A percentile compares a stretch with the other conserved stretches of the same genome.
These are phyloP conservation scores for Sphagnum fallax DNA, from an alignment of 228 moss, liverwort and hornwort species.

Conservation along the genomic window DNA sequence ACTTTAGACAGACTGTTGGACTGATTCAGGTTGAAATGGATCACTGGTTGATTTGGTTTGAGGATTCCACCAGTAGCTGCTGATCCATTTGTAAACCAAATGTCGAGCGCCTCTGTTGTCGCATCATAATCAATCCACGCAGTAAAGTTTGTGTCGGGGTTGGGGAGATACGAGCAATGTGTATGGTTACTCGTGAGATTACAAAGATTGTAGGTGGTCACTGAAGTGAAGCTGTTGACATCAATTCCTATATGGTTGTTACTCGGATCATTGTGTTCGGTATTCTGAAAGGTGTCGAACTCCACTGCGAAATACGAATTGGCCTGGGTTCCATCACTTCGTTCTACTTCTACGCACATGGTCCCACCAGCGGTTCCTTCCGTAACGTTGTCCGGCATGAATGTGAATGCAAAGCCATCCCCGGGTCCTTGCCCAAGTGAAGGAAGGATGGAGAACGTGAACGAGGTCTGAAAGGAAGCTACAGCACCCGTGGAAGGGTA, in stretches of 20 bases:
- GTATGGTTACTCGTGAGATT: slow-evolving; percentile 12
- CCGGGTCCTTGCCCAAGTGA: slow-evolving; percentile 6
- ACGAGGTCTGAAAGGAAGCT: slow-evolving; percentile 47
- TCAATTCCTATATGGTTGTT: slow-evolving; percentile 38
- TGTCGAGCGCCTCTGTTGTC: slow-evolving; percentile 17
- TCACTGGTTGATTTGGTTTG: too few species aligned
- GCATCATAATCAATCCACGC: slow-evolving; percentile 58
- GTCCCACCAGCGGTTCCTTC: slow-evolving; percentile 13
- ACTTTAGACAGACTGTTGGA: slow-evolving; percentile 19
- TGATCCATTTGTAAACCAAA: slow-evolving; percentile 25
- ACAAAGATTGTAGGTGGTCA: slow-evolving; percentile 6
- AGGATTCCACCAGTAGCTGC: too few species aligned
- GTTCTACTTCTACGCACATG: slow-evolving; percentile 3
- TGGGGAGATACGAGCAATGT: too few species aligned
- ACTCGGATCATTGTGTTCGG: background rate
- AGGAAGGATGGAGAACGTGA: slow-evolving; percentile 24
- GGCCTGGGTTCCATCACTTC: background rate
- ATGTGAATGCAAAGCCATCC: slow-evolving; percentile 51
- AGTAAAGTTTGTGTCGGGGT: background rate
- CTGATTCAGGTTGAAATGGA: background rate
- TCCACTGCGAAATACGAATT: slow-evolving; percentile 27
- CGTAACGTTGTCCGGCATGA: slow-evolving; percentile 6
- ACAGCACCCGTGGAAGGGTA: slow-evolving; percentile 16
- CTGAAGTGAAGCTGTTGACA: slow-evolving; percentile 7
- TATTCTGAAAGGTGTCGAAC: slow-evolving; percentile 33